These are phyloP conservation scores for Phytophthora brassicae DNA, from an alignment of 352 stramenopile species.

Conservation along the genomic window DNA sequence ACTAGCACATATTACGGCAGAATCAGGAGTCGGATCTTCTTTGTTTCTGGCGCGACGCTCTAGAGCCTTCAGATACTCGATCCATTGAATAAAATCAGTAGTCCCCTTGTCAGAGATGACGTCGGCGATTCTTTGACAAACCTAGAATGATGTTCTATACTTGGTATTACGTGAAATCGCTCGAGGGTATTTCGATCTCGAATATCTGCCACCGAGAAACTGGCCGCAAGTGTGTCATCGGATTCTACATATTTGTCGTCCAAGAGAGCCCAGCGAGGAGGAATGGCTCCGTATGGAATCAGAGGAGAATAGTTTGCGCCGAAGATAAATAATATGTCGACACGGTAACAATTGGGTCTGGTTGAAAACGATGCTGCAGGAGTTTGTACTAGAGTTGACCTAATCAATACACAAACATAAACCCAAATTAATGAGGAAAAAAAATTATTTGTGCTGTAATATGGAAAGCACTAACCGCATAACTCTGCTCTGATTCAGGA, in stretches of 20 bases:
- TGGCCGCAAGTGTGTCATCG: background rate
- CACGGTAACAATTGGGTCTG: constrained; percentile 1
- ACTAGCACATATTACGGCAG: too few species aligned
- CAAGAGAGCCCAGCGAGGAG: background rate
- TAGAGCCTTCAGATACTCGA: background rate
- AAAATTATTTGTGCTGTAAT: too few species aligned
- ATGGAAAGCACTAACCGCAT: too few species aligned
- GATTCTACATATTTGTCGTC: background rate
- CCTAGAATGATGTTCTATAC: background rate
- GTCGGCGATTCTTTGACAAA: constrained; percentile 11
- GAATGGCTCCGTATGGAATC: background rate
- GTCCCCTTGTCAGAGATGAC: constrained; percentile 10
- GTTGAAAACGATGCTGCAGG: constrained; percentile 7
- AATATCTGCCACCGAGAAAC: background rate
- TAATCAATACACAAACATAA: background rate
- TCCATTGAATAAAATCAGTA: background rate
- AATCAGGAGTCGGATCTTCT: background rate
- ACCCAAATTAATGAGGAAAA: too few species aligned
- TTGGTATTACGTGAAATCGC: constrained; percentile 6
- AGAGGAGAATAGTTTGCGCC: background rate
- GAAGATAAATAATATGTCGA: constrained; percentile 9
- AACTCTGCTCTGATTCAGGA: too few species aligned
- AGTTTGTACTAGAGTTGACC: background rate
- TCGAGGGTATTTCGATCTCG: background rate
- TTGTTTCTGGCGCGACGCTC: background rate